Evolutionary conservation across 805 yeast species (phyloP).

Genomic region (Isabelozyma heimii): DNA sequence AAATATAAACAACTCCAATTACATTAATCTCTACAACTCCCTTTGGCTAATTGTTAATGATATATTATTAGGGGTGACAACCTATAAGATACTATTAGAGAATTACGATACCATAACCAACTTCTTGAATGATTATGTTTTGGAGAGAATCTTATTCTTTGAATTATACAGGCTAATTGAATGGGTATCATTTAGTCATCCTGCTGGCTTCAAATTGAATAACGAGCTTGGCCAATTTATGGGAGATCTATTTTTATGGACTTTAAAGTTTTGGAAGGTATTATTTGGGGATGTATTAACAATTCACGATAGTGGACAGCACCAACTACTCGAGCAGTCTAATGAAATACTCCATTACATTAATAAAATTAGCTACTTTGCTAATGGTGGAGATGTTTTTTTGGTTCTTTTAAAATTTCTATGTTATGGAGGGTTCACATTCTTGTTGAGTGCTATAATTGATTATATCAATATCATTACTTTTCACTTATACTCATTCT

Average conservation of each 20-base stretch:
- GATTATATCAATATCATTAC: conserved; percentile 66
- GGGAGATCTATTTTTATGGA: conserved; percentile 87
- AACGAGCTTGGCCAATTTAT: conserved; percentile 80
- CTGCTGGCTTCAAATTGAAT: conserved; percentile 91
- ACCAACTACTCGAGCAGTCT: not conserved
- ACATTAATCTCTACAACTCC: conserved; percentile 79
- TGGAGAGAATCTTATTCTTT: conserved; percentile 42
- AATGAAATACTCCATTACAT: not conserved
- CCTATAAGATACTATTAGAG: conserved; percentile 44
- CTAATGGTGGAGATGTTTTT: not conserved
- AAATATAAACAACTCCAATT: conserved; percentile 48
- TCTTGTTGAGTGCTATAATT: conserved; percentile 60
- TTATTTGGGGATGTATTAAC: not conserved
- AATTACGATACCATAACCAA: conserved; percentile 18
- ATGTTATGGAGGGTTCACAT: conserved; percentile 61
- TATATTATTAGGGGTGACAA: conserved; percentile 65
- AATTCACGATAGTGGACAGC: not conserved
- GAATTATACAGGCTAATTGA: conserved; percentile 48
- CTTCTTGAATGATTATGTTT: conserved; percentile 21
- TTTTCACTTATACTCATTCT: conserved; percentile 73
- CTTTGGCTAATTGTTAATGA: conserved; percentile 88
- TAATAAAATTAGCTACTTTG: not conserved
- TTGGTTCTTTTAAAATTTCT: conserved; percentile 11
- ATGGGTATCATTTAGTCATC: conserved; percentile 78
- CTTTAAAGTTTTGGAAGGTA: conserved; percentile 62